phyloP scores from a whole-genome alignment of 164 flowering plant species.

The Vitis labrusca region DNA sequence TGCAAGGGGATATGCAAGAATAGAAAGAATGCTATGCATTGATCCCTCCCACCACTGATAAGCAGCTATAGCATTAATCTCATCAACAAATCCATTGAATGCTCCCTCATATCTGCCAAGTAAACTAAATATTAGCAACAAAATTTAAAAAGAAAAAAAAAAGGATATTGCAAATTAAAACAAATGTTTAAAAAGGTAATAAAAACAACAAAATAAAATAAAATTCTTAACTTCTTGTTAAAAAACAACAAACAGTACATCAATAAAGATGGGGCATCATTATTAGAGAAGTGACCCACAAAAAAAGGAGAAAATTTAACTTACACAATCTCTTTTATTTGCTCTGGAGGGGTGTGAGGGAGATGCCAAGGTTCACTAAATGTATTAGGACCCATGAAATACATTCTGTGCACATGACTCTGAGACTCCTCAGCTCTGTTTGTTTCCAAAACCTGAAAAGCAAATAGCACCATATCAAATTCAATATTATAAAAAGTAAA shows the following conservation, averaged over 20 bases:
- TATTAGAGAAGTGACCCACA: neutral
- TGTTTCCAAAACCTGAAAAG: conserved; percentile 87
- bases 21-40: conserved; percentile 67
- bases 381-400: conserved; percentile 91
- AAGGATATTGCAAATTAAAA: neutral
- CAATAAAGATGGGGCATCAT: neutral
- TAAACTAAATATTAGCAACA: conserved; percentile 1
- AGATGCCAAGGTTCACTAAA: conserved; percentile 98
- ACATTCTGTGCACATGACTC: conserved; percentile 94
- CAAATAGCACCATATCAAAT: neutral
- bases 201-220: neutral
- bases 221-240: neutral
- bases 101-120: conserved; percentile 88
- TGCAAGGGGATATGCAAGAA: conserved; percentile 86
- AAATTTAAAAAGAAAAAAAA: neutral
- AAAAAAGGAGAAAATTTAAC: conserved; percentile 16
- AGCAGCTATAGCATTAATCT: conserved; percentile 84
- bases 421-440: conserved; percentile 90
- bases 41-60: conserved; percentile 99
- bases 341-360: conserved; percentile 91
- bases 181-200: neutral
- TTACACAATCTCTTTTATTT: conserved; percentile 92
- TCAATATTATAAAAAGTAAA: neutral
- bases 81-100: conserved; percentile 91
- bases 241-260: neutral